Conservation (phyloP, 805 yeast genomes). For the Lipomyces orientalis region DNA sequence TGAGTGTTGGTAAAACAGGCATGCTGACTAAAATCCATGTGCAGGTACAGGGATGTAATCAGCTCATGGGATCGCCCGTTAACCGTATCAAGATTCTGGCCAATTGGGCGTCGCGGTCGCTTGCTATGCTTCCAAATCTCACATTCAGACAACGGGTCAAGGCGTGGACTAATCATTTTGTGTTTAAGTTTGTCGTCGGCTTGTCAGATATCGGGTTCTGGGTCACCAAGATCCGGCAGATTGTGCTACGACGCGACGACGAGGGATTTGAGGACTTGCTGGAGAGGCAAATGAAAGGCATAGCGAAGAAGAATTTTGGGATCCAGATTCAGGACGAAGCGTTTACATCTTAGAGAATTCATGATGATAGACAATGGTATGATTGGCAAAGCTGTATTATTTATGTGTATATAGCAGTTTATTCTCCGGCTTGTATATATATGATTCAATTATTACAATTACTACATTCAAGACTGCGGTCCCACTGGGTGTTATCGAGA, state of each 20-base stretch:
- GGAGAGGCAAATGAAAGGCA: slow-evolving; percentile 47
- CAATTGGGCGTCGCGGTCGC: slow-evolving; percentile 52
- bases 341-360: slow-evolving; percentile 6
- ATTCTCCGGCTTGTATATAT: not conserved
- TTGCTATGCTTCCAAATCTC: slow-evolving; percentile 17
- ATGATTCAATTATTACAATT: too few relatives aligned
- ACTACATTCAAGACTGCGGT: not conserved
- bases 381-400: too few relatives aligned
- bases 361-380: too few relatives aligned
- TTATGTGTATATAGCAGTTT: not conserved
- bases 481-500: too few relatives aligned
- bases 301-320: slow-evolving; percentile 29
- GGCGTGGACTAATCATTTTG: slow-evolving; percentile 22
- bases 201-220: slow-evolving; percentile 43
- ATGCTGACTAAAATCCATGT: not conserved
- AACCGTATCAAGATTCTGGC: slow-evolving; percentile 71
- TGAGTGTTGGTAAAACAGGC: not conserved
- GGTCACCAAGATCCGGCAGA: slow-evolving; percentile 47
- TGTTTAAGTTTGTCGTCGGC: slow-evolving; percentile 20
- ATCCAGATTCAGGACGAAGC: slow-evolving; percentile 22
- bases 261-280: slow-evolving; percentile 53
- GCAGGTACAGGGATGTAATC: slow-evolving; percentile 62
- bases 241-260: slow-evolving; percentile 43
- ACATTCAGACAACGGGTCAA: slow-evolving; percentile 9
- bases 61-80: slow-evolving; percentile 71